Evolutionary conservation across 257 asterid species (phyloP), one percentile per base, ranked within the genome.

Genomic region (Plantago major): DNA sequence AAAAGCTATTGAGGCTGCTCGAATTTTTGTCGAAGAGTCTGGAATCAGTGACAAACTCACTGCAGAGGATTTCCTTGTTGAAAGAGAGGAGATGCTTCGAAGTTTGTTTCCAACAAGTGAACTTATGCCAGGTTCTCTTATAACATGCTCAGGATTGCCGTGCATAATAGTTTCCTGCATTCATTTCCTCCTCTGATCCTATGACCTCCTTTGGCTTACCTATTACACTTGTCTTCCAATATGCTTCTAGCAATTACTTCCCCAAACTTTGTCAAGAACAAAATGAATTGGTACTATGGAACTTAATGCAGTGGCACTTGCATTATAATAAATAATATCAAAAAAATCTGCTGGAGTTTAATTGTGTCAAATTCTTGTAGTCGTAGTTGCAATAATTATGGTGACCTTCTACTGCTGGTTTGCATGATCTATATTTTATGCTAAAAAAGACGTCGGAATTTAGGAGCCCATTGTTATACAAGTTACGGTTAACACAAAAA

Each of bases 1-100:
- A 84, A 92, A 92, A 77, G 97, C 99, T 33, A 86, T 92, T 50
- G 99, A 89, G 81, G 95, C 99, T 64, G 96, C 99, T 57, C 82
- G 81, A 62, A 81, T 92, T 46, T 92, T 89, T 76, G 97, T 92
- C 60, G 87, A 89, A 76, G 97, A 84, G 79, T 83, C 84, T 60
- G 96, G 94, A 59, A 80, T 92, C 57, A 74, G 77, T 55, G 91
- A 84, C 65, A 72, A 80, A 14, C 85, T 92, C 51, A 72, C 95
- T 44, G 88, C 99, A 38, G 97, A 89, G 73, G 94, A 89, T 70
- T 92, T 92, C 74, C 91, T 92, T 67, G 85, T 81, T 30, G 89
- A 92, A 76, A 86, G 99, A 68, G 99, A 92, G 69, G 96, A 76
- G 1, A 86, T 86, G 96, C 74, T 92, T 71, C 79, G 60, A 62